Conservation (phyloP, 257 asterid species). For the Rehmannia glutinosa region DNA sequence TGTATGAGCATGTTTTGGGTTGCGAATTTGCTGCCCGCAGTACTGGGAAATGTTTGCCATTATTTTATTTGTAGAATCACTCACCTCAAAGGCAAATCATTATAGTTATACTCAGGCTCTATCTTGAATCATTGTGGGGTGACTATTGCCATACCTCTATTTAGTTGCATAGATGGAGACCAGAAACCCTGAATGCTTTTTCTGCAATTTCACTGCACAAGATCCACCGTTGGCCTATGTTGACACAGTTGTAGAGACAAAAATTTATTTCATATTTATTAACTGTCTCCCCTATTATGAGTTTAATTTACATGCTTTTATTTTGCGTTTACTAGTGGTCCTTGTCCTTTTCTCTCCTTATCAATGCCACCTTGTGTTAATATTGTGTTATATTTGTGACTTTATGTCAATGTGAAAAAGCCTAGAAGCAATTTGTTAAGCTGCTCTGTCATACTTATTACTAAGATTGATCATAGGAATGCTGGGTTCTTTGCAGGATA, state of each 20-base stretch:
- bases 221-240: background rate
- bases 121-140: background rate
- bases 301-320: background rate
- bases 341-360: background rate
- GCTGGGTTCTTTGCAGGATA: slow-evolving; percentile 56
- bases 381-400: background rate
- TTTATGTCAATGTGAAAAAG: background rate
- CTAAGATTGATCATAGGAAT: slow-evolving; percentile 10
- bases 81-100: background rate
- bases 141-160: background rate
- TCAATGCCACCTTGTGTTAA: background rate
- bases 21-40: background rate
- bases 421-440: background rate
- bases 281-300: background rate
- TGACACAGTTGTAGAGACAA: background rate
- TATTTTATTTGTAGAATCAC: background rate
- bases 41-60: background rate
- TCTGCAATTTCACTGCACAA: slow-evolving; percentile 1
- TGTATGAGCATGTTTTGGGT: background rate
- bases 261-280: background rate
- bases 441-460: background rate
- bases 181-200: background rate
- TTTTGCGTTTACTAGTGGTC: background rate
- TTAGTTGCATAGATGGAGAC: background rate
- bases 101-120: background rate